Evolutionary conservation across 371 early-diverging fungal species (phyloP).

Genomic region (Mortierella sp.): DNA sequence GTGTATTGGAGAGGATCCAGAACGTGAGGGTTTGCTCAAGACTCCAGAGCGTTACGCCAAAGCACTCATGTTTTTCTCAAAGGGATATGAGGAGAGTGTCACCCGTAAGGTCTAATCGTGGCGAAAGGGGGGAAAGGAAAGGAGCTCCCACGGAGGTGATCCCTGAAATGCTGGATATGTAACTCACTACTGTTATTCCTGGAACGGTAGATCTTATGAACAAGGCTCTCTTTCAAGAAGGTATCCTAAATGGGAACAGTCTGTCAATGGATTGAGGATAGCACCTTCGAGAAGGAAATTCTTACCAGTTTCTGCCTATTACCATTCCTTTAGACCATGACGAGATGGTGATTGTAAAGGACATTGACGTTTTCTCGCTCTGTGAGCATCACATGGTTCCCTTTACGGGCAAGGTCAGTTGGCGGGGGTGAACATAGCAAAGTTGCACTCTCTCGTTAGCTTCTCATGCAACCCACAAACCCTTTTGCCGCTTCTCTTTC

Average conservation of each 20-base stretch:
- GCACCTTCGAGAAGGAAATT: background rate
- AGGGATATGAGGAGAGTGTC: constrained; percentile 93
- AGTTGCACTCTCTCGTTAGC: background rate
- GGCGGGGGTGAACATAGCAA: background rate
- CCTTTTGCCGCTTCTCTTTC: background rate
- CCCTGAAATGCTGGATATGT: background rate
- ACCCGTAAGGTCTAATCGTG: constrained; percentile 63
- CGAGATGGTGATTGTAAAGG: constrained; percentile 97
- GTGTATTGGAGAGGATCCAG: constrained; percentile 95
- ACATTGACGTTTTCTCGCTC: constrained; percentile 94
- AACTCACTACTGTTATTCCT: background rate
- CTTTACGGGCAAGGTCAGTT: constrained; percentile 88
- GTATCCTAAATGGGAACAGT: no score
- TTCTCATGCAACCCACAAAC: no score
- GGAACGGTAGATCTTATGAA: constrained; percentile 76
- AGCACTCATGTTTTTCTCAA: constrained; percentile 96
- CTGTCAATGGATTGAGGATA: background rate
- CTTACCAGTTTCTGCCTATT: no score
- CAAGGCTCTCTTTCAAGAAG: constrained; percentile 96
- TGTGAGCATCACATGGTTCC: constrained; percentile 99
- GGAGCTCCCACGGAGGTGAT: background rate
- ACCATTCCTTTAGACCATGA: constrained; percentile 79
- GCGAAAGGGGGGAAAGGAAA: no score
- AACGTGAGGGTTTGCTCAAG: constrained; percentile 93
- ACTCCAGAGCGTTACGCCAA: constrained; percentile 98